Base-by-base conservation (phyloP, 106 monocot genomes). In the Triglochin maritima region DNA sequence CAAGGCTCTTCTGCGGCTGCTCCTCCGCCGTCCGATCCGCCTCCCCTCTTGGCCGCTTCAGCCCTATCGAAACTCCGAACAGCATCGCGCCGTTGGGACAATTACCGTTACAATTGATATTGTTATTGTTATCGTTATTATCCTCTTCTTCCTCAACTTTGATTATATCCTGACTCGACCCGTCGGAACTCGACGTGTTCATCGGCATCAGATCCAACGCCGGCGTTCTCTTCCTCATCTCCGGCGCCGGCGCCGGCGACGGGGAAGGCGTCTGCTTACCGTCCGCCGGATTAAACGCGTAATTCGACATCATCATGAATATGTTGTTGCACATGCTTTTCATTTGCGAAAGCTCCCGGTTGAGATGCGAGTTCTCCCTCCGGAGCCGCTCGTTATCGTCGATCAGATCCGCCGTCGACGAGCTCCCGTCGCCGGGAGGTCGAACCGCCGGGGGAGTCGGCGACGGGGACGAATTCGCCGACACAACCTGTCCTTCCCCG, bases 401-500 rank as follows among this genome's bases (percentile, higher is more conserved):
- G 16, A 57, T 57, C 13, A 69, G 42, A 3, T 69, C 56, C 2
- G 52, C 66, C 5, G 59, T 51, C 8, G 63, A 47, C 9, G n/a
- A 7, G 69, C 56, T 69, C 41, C 49, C 11, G 52, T 8, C 42
- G 9, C 42, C 44, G 48, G 57, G 10, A 9, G 52, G 41, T 9
- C 66, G 47, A 7, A 50, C 50, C 6, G 50, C 7, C 52, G 51
- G 11, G 3, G 66, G 17, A 4, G 66, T 43, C 11, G 66, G 7
- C 57, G 14, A 15, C 44, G 68, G 68, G 12, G 80, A 70, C 3
- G 80, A 73, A 58, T 43, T 69, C 10, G 78, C 61, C 16, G 75
- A 82, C 6, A 72, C 4, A 7, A 60, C 72, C 66, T 66, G 80
- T 17, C 84, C 81, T 7, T 77, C 84, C n/a, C 78, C 73, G 2